These are phyloP conservation scores for Cladosporium sp. DNA, from an alignment of 2,329 filamentous ascomycete species.

Conservation along the genomic window DNA sequence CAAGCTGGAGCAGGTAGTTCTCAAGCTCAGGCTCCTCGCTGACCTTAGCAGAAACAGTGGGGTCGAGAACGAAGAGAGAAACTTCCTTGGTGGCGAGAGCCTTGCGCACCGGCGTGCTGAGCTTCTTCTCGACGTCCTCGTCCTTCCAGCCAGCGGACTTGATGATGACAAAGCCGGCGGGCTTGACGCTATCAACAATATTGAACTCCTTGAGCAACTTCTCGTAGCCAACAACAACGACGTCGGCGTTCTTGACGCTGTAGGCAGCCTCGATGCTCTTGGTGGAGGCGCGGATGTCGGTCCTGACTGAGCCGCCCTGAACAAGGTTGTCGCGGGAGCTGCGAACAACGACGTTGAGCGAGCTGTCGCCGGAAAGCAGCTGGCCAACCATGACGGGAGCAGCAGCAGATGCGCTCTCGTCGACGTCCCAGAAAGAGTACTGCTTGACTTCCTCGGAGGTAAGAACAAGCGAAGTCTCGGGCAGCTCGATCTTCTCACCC, in stretches of 20 bases:
- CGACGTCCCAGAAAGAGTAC: slow-evolving; percentile 91
- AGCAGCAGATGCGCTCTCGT: slow-evolving; percentile 63
- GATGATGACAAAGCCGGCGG: slow-evolving; percentile 68
- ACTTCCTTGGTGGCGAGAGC: slow-evolving; percentile 65
- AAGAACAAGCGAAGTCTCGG: slow-evolving; percentile 37
- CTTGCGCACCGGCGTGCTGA: slow-evolving; percentile 68
- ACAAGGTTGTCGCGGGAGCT: slow-evolving; percentile 59
- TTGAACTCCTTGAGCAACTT: slow-evolving; percentile 77
- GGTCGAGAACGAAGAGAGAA: slow-evolving; percentile 71
- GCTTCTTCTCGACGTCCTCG: slow-evolving; percentile 83
- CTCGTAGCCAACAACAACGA: slow-evolving; percentile 73
- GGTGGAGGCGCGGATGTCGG: slow-evolving; percentile 78
- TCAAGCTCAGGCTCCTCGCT: slow-evolving; percentile 59
- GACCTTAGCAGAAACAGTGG: slow-evolving; percentile 63
- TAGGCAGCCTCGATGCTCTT: slow-evolving; percentile 84
- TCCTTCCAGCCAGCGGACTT: slow-evolving; percentile 76
- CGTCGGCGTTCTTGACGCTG: slow-evolving; percentile 71
- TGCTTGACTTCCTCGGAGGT: slow-evolving; percentile 58
- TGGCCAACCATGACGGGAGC: slow-evolving; percentile 61
- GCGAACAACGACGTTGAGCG: slow-evolving; percentile 58
- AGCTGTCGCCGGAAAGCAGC: slow-evolving; percentile 56
- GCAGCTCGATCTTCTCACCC: slow-evolving; percentile 33
- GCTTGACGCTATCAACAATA: slow-evolving; percentile 65
- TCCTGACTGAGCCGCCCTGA: slow-evolving; percentile 73
- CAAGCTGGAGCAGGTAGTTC: slow-evolving; percentile 68